These are phyloP conservation scores for Aspergillus ellipticus DNA, from an alignment of 495 filamentous ascomycete species.

Conservation along the genomic window DNA sequence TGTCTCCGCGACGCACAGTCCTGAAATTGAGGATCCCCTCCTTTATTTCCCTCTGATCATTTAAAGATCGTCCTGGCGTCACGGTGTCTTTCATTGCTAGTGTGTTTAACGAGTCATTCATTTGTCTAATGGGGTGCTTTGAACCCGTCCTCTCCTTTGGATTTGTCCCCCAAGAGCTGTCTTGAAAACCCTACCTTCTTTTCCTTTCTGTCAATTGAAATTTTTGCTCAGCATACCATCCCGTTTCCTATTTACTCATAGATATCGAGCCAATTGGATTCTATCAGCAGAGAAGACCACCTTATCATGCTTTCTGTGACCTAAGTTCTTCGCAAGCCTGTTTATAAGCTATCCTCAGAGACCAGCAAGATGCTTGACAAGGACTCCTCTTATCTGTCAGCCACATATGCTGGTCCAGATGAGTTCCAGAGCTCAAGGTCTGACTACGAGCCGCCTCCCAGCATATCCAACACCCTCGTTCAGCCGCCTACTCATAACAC, in stretches of 20 bases:
- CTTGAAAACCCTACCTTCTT: neutral
- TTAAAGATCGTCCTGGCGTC: conserved; percentile 11
- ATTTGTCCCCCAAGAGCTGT: neutral
- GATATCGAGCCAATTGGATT: neutral
- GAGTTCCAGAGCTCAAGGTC: conserved; percentile 1
- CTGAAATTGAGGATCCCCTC: neutral
- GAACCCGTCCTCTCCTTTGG: neutral
- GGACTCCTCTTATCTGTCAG: conserved; percentile 5
- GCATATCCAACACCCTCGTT: conserved; percentile 10
- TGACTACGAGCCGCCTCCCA: conserved; percentile 6
- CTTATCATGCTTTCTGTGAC: neutral
- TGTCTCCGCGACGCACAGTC: neutral
- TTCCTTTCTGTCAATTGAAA: neutral
- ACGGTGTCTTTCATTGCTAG: conserved; percentile 3
- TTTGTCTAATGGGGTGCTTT: neutral
- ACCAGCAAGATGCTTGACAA: conserved; percentile 4
- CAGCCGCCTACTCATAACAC: conserved; percentile 3
- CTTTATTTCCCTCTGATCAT: neutral
- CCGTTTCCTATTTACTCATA: neutral
- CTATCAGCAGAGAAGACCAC: neutral
- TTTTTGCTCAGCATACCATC: neutral
- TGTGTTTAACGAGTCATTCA: neutral
- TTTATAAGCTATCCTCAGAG: neutral
- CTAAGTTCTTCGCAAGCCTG: neutral
- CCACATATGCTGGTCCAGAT: conserved; percentile 8